Percentiles rank a stretch among this genome's conserved stretches.
Evolutionary conservation across 2,329 filamentous ascomycete species (phyloP).

Genomic region (Alternaria sp.): DNA sequence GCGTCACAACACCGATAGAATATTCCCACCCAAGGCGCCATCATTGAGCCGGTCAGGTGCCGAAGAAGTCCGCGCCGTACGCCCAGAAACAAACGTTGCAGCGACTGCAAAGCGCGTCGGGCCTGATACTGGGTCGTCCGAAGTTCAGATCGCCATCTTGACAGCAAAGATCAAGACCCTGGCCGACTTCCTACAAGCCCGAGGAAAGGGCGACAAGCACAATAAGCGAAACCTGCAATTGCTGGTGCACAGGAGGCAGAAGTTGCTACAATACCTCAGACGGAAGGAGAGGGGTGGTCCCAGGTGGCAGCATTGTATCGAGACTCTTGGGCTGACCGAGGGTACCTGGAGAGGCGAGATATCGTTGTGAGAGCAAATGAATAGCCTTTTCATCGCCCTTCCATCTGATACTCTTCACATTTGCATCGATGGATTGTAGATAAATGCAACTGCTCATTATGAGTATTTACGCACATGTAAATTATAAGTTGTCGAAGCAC

Average conservation of each 20-base stretch:
- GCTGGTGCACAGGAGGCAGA: conserved; percentile 88
- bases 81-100: conserved; percentile 50
- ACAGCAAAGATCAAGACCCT: conserved; percentile 91
- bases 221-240: conserved; percentile 90
- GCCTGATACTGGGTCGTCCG: conserved; percentile 90
- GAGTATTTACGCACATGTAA: background rate
- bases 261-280: conserved; percentile 84
- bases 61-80: conserved; percentile 51
- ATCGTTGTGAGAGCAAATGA: conserved; percentile 60
- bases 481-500: background rate
- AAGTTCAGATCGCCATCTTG: conserved; percentile 96
- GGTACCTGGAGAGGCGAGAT: conserved; percentile 94
- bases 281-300: conserved; percentile 89
- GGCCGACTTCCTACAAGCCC: conserved; percentile 71
- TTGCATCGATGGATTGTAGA: background rate
- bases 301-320: conserved; percentile 85
- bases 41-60: conserved; percentile 55
- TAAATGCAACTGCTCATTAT: background rate
- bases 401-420: too few species aligned
- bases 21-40: conserved; percentile 66
- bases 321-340: conserved; percentile 83
- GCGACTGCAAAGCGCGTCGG: conserved; percentile 69
- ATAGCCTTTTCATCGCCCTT: too few species aligned
- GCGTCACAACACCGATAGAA: conserved; percentile 82
- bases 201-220: conserved; percentile 84